Percentiles rank a stretch among this genome's conserved stretches.
phyloP scores from a whole-genome alignment of 371 early-diverging fungal genomes.

The Mortierella sp. region DNA sequence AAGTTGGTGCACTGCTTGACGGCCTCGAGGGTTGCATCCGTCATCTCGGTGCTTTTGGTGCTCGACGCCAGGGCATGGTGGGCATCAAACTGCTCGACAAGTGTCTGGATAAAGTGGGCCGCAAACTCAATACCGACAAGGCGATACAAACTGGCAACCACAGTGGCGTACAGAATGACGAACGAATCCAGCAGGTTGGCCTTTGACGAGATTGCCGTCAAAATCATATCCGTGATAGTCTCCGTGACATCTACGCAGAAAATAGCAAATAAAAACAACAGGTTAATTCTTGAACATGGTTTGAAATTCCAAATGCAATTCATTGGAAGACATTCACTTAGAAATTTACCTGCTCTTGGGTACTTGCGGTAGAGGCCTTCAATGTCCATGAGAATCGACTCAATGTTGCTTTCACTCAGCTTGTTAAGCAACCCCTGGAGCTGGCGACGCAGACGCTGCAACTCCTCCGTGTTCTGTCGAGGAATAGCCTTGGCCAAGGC shows the following conservation, averaged over 20 bases:
- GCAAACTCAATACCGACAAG: constrained; percentile 90
- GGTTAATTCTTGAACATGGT: no score
- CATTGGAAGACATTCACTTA: not conserved
- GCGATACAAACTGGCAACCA: constrained; percentile 85
- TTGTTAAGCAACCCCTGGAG: constrained; percentile 92
- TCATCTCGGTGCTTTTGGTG: constrained; percentile 62
- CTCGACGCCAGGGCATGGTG: constrained; percentile 59
- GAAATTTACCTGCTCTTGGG: constrained; percentile 79
- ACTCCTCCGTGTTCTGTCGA: constrained; percentile 67
- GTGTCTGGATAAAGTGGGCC: constrained; percentile 88
- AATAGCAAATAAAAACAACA: no score
- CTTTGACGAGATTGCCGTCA: constrained; percentile 83
- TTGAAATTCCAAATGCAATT: no score
- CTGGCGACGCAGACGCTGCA: constrained; percentile 78
- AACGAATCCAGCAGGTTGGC: constrained; percentile 91
- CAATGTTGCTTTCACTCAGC: constrained; percentile 92
- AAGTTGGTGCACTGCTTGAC: constrained; percentile 84
- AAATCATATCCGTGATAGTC: constrained; percentile 81
- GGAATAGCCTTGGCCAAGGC: constrained; percentile 54
- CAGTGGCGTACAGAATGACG: constrained; percentile 88
- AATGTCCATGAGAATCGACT: constrained; percentile 83
- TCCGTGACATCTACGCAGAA: constrained; percentile 85
- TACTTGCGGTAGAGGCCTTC: constrained; percentile 85
- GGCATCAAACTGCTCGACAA: constrained; percentile 83
- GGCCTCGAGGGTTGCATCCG: constrained; percentile 57